Evolutionary conservation across 192 early-diverging fungal species (phyloP), one percentile per base, ranked within the genome.

Genomic region (Backusella westeae): DNA sequence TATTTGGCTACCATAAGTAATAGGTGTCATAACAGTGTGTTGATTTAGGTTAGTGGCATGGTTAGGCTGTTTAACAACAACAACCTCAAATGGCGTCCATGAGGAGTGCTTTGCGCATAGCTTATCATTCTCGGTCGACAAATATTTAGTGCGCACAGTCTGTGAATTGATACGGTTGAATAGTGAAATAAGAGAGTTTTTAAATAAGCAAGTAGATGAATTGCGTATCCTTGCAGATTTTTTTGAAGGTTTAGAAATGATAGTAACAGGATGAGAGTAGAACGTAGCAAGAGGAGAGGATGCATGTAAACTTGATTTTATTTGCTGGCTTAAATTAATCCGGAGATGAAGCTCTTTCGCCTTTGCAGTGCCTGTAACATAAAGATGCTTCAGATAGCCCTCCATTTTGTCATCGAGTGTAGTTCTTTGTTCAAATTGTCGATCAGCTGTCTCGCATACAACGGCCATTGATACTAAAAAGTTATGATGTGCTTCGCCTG

Each of bases 111-210:
- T 88, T 29, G 90, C 90, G 71, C 90, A 89, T 35, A 91, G 77
- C 68, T 83, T 84, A 71, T 84, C 74, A 70, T 81, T 77, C 73
- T 90, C 85, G 8, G 91, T 86, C 29, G 88, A 87, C 79, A 96
- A 89, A 77, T 92, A 96, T 74, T 95, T 93, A 46, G 96, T 96
- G 63, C 90, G 90, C 70, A 93, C 93, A 0, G 94, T 96, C 86
- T 98, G 96, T 9, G 95, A 94, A 80, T 94, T 95, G 77, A 95
- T 92, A 74, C 96, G 93, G 77, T 96, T 96, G 81, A 96, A 96
- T 41, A 98, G 86, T 6, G 94, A 91, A 21, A 98, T 87, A 12
- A 88, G 81, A 29, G 91, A 90, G 6, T 93, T 93, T 32, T 90
- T 89, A 26, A 88, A 86, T 56, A 97, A 91, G 71, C 94, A 93